Percentiles rank a stretch among this genome's conserved stretches.
Conservation (phyloP, 768 basidiomycete genomes). For the Baorangia bicolor region DNA sequence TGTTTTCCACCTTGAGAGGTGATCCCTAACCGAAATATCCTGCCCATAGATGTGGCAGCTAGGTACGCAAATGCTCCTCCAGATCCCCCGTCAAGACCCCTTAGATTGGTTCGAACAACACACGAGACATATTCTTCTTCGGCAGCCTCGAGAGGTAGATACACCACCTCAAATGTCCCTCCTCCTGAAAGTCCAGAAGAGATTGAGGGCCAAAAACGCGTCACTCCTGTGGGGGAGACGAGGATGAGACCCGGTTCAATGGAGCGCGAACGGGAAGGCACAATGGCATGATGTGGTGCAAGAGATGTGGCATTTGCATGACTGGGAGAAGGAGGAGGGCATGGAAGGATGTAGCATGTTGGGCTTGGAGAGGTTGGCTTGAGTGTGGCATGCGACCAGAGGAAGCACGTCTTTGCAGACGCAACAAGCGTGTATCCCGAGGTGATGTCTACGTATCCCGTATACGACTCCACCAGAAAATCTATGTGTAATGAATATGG, state of each 20-base stretch:
- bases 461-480: conserved; percentile 64
- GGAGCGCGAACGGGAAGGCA: conserved; percentile 54
- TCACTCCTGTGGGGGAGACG: conserved; percentile 63
- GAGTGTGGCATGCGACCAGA: conserved; percentile 79
- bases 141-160: conserved; percentile 43
- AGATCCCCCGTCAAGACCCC: conserved; percentile 23
- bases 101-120: conserved; percentile 63
- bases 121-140: conserved; percentile 64
- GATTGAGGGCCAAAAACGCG: conserved; percentile 88
- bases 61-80: conserved; percentile 41
- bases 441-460: conserved; percentile 66
- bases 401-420: conserved; percentile 72
- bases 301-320: conserved; percentile 50
- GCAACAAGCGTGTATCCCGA: conserved; percentile 76
- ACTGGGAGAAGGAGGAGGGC: conserved; percentile 49
- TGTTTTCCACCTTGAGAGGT: conserved; percentile 70
- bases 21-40: conserved; percentile 60
- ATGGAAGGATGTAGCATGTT: conserved; percentile 81
- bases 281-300: conserved; percentile 49
- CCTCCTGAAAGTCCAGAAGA: conserved; percentile 82
- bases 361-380: conserved; percentile 56
- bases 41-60: conserved; percentile 65
- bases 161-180: conserved; percentile 50
- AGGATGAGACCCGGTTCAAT: conserved; percentile 85
- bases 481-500: conserved; percentile 43